Evolutionary conservation across 495 filamentous ascomycete genomes (phyloP).

Genomic region (Cladorrhinum samala): DNA sequence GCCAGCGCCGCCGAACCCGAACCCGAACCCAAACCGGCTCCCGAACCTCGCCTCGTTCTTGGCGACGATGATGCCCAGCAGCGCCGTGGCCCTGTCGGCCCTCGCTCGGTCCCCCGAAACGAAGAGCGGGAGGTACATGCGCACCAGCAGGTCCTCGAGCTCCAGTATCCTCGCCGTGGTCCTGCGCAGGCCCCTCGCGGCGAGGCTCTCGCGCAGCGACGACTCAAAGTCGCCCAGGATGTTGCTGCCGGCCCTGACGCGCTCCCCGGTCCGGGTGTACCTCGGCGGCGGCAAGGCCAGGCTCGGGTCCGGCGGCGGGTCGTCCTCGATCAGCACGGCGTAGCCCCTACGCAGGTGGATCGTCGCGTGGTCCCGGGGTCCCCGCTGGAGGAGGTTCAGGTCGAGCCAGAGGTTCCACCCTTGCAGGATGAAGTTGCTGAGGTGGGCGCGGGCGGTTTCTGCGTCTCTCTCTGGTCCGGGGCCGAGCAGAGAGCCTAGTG

Average conservation of each 20-base stretch:
- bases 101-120: no score
- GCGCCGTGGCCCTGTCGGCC: no score
- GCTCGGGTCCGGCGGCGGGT: neutral
- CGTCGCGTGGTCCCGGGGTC: constrained; percentile 20
- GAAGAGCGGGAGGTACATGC: constrained; percentile 30
- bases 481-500: no score
- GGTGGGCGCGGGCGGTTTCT: neutral
- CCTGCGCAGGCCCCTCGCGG: constrained; percentile 2
- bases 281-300: neutral
- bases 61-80: no score
- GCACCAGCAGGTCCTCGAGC: constrained; percentile 19
- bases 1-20: no score
- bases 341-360: constrained; percentile 30
- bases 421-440: constrained; percentile 11
- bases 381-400: constrained; percentile 6
- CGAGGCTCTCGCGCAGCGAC: constrained; percentile 1
- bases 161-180: constrained; percentile 22
- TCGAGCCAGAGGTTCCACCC: constrained; percentile 27
- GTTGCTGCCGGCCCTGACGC: neutral
- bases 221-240: constrained; percentile 13
- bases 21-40: no score
- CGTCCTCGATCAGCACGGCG: constrained; percentile 20
- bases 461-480: no score
- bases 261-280: neutral
- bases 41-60: no score